These are phyloP conservation scores for Spongospora subterranea DNA, from an alignment of 208 protist species.

Conservation along the genomic window DNA sequence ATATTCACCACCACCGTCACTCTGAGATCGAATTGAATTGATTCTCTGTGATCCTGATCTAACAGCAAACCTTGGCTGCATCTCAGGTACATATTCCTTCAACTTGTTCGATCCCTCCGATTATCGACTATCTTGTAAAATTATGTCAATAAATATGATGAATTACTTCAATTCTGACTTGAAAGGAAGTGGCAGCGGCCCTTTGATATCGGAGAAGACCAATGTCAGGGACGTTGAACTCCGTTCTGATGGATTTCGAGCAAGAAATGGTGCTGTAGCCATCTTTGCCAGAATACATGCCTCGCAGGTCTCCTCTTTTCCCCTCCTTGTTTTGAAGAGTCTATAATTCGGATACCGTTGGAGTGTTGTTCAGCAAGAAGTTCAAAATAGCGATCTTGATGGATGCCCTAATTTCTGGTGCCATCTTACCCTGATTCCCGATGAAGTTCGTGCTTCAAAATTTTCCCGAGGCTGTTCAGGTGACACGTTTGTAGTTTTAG, in stretches of 20 bases:
- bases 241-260: not conserved
- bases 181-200: too few species aligned
- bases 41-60: not conserved
- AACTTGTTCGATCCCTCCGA: not conserved
- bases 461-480: too few species aligned
- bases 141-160: not conserved
- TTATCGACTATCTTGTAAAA: not conserved
- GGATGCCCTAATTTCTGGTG: too few species aligned
- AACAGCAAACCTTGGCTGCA: not conserved
- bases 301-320: not conserved
- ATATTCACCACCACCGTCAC: not conserved
- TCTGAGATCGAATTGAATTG: not conserved
- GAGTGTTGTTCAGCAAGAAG: too few species aligned
- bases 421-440: too few species aligned
- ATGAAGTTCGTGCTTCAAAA: too few species aligned
- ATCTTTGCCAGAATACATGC: not conserved
- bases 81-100: not conserved
- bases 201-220: too few species aligned
- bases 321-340: too few species aligned
- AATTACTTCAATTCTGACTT: too few species aligned
- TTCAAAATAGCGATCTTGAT: too few species aligned
- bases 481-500: too few species aligned
- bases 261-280: not conserved
- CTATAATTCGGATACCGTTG: too few species aligned
- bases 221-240: not conserved